A percentile compares a stretch with the other conserved stretches of the same genome.
phyloP scores from a whole-genome alignment of 305 asterid species.

The Rubia occidens region DNA sequence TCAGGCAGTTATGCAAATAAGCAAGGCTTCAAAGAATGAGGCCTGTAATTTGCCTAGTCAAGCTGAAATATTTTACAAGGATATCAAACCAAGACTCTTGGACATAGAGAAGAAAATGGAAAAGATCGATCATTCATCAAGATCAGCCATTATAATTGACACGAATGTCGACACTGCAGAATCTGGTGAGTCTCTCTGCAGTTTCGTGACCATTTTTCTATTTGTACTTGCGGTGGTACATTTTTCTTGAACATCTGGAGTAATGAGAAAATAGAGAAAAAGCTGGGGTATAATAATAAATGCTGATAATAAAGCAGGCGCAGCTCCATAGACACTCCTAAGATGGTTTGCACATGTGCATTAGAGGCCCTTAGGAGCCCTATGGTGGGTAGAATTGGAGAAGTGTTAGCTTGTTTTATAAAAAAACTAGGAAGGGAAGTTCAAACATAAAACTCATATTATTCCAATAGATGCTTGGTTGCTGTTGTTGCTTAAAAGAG shows the following conservation, averaged over 20 bases:
- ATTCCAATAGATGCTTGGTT: background rate
- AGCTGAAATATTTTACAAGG: slow-evolving; percentile 48
- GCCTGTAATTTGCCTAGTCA: slow-evolving; percentile 54
- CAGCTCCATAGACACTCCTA: background rate
- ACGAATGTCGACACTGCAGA: slow-evolving; percentile 20
- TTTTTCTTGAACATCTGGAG: background rate
- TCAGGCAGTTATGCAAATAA: slow-evolving; percentile 86
- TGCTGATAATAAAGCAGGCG: background rate
- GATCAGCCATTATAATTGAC: slow-evolving; percentile 21
- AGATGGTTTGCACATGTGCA: background rate
- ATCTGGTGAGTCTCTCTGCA: slow-evolving; percentile 33
- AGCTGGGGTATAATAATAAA: background rate
- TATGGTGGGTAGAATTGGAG: background rate
- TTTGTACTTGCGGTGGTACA: background rate
- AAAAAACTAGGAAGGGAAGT: background rate
- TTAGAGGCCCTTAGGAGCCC: background rate
- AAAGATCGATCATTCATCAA: slow-evolving; percentile 21
- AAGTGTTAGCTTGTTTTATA: background rate
- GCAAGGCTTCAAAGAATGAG: slow-evolving; percentile 66
- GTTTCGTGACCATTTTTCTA: background rate
- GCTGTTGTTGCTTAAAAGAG: background rate
- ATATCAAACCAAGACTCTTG: slow-evolving; percentile 30
- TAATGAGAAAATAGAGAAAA: background rate
- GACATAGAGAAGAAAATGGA: slow-evolving; percentile 33
- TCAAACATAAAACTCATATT: background rate